Conservation (phyloP, 768 basidiomycete genomes). For the Mycena metata region DNA sequence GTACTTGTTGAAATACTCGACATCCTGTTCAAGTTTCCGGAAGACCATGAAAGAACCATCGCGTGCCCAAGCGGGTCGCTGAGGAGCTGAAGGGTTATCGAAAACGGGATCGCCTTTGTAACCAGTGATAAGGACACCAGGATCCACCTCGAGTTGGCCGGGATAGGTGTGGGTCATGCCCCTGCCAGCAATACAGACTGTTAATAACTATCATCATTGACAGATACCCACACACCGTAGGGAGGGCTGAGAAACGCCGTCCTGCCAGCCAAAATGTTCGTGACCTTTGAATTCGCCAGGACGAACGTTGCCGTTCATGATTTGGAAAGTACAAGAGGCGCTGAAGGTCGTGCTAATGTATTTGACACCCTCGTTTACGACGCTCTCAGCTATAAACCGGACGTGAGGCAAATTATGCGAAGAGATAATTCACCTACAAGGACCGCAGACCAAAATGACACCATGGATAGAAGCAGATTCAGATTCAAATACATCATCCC, state of each 20-base stretch:
- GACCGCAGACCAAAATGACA: too few relatives aligned
- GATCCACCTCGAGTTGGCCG: conserved; percentile 45
- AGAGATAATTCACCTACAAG: too few relatives aligned
- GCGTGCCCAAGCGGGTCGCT: conserved; percentile 49
- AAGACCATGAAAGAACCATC: conserved; percentile 54
- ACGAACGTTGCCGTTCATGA: conserved; percentile 36
- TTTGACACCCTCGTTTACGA: neutral
- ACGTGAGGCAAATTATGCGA: too few relatives aligned
- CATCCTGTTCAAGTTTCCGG: conserved; percentile 50
- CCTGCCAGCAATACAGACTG: conserved; percentile 14
- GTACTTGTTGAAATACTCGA: conserved; percentile 45
- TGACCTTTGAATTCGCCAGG: conserved; percentile 27
- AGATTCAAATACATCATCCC: neutral
- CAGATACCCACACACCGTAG: conserved; percentile 29
- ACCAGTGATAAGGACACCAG: conserved; percentile 51
- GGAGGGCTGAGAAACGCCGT: conserved; percentile 51
- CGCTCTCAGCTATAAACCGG: conserved; percentile 1
- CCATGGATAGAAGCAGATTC: neutral
- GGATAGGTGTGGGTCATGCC: conserved; percentile 32
- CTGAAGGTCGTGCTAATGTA: conserved; percentile 20
- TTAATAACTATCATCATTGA: too few relatives aligned
- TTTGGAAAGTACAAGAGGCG: conserved; percentile 32
- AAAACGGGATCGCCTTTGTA: conserved; percentile 49
- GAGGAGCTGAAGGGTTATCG: conserved; percentile 16
- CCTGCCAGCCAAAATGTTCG: conserved; percentile 50